Evolutionary conservation across 371 early-diverging fungal species (phyloP), one percentile per base, ranked within the genome.

Genomic region (Batkoa obscura): DNA sequence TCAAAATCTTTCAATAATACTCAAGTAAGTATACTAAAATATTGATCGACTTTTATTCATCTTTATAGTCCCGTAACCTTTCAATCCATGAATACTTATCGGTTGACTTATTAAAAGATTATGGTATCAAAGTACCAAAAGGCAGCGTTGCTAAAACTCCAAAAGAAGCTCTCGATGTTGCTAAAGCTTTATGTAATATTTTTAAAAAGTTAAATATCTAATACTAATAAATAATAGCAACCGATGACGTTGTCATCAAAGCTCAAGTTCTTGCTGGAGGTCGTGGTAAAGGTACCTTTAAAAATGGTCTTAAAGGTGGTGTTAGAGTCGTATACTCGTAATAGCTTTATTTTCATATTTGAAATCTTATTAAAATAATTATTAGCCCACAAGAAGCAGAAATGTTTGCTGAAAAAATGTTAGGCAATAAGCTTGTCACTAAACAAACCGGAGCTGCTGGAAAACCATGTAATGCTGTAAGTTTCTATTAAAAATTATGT

Each of bases 201-300:
- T 45, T 23, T 31, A 13, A 36, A 12, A 47, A 13, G 17, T 15
- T 47, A 17, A 39, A 43, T 37, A 46, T 54, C 9, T 54, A 30
- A 12, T 13, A 3, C 30, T 36, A 51, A 32, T 3, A 23, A 50
- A 36, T 58, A 4, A 9, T 52, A 80, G 82, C 79, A 56, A 72
- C 78, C 47, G 75, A 83, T 64, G 96, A 93, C 60, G 72, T 91
- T 59, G 94, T 96, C 58, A 86, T 96, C 75, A 95, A 95, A 80
- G 96, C 98, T 56, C 98, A 97, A 74, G 96, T 97, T 36, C 75
- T 95, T 60, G 98, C 98, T 59, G 98, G 98, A 66, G 98, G 98
- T 58, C 89, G 98, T 72, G 98, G 98, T 61, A 98, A 98, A 77
- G 98, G 98, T 64, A 78, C 76, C 62, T 98, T 95, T 67, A 85